Evolutionary conservation across 192 early-diverging fungal genomes (phyloP).

Genomic region (Podila verticillata): DNA sequence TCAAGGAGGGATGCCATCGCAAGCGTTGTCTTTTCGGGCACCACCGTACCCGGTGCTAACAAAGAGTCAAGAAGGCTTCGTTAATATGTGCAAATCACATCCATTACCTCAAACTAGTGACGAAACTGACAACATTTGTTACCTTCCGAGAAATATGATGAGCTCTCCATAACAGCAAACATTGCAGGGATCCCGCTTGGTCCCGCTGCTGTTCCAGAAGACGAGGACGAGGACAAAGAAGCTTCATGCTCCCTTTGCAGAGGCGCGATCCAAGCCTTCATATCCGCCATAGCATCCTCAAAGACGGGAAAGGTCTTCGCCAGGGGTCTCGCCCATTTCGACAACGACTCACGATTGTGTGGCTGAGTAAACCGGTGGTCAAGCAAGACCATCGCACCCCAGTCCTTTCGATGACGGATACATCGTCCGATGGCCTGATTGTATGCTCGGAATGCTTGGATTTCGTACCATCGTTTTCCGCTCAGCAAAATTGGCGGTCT

Average conservation of each 20-base stretch:
- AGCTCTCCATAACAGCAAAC: too few species aligned
- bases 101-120: too few species aligned
- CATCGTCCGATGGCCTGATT: conserved; percentile 70
- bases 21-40: too few species aligned
- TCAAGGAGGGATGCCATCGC: too few species aligned
- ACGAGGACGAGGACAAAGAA: neutral
- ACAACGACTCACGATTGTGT: conserved; percentile 61
- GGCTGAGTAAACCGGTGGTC: conserved; percentile 62
- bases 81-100: too few species aligned
- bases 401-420: conserved; percentile 69
- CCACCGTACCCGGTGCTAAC: too few species aligned
- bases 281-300: conserved; percentile 27
- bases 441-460: conserved; percentile 71
- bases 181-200: too few species aligned
- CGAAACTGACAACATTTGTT: too few species aligned
- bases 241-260: neutral
- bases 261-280: conserved; percentile 17
- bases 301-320: conserved; percentile 42
- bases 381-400: conserved; percentile 72
- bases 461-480: conserved; percentile 69
- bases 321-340: conserved; percentile 71
- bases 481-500: conserved; percentile 16
- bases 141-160: too few species aligned
- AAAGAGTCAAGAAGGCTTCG: too few species aligned
- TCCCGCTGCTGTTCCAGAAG: neutral